Conservation (phyloP, 176 grass and related monocot genomes). For the Alloteropsis semialata region DNA sequence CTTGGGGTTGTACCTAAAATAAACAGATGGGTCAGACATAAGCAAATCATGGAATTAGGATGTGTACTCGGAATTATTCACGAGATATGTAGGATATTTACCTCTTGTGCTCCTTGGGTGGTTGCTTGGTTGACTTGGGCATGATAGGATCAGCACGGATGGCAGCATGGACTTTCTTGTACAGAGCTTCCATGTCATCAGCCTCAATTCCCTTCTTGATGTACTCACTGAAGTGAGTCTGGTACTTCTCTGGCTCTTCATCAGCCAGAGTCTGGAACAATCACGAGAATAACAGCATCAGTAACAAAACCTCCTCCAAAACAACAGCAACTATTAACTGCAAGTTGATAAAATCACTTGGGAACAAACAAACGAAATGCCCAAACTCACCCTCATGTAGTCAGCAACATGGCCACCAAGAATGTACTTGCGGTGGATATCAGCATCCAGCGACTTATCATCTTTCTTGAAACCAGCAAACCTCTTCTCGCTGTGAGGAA, state of each 20-base stretch:
- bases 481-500: conserved; percentile 82
- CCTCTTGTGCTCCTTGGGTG: conserved; percentile 79
- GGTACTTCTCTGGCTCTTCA: conserved; percentile 85
- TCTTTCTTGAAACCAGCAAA: conserved; percentile 91
- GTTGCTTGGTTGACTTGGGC: conserved; percentile 48
- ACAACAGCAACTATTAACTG: background rate
- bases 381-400: conserved; percentile 71
- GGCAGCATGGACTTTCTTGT: conserved; percentile 92
- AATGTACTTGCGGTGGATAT: conserved; percentile 76
- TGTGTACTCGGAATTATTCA: no score
- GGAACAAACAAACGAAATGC: background rate
- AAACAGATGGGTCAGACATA: background rate
- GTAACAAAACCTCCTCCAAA: no score
- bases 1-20: conserved; percentile 69
- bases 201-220: conserved; percentile 61
- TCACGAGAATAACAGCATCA: background rate
- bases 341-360: background rate
- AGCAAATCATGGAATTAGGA: background rate
- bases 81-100: no score
- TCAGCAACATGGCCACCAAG: conserved; percentile 73
- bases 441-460: conserved; percentile 62
- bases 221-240: conserved; percentile 78
- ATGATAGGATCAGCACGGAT: conserved; percentile 57
- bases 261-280: conserved; percentile 53
- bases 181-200: conserved; percentile 69